Evolutionary conservation across 177 flowering plant genomes (phyloP), one percentile per base, ranked within the genome.

Genomic region (Vitis hybrid): DNA sequence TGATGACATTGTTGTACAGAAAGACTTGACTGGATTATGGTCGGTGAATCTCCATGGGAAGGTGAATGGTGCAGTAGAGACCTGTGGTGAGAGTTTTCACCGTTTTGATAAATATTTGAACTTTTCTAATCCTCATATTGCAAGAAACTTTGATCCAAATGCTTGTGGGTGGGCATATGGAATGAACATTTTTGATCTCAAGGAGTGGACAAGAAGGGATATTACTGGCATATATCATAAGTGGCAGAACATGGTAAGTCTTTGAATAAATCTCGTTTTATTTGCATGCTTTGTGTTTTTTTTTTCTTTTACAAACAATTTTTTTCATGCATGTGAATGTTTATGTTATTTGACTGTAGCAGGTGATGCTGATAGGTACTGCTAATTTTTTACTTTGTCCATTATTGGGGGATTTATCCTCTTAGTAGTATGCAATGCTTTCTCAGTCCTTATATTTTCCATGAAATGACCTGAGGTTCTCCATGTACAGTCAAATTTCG

Each of bases 131-230:
- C 97, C 95, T 54, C 86, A 87, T 72, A 96, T 96, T 72, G 80
- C 98, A 1, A 82, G 79, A 72, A 87, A 88, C 73, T 96, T 96
- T 73, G 91, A 91, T 70, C 98, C 99, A 18, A 90, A 92, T 82
- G 98, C 98, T 60, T 93, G 99, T 80, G 99, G 99, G 11, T 96
- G 99, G 99, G 99, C 98, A 24, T 93, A 96, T 77, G 98, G 99
- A 13, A 96, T 93, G 99, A 96, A 96, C 65, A 74, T 96, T 12
- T 96, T 96, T 81, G 99, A 96, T 84, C 88, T 96, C 3, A 81
- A 85, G 77, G 95, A 82, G 79, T 96, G 99, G 98, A 93, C 91
- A 82, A 91, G 85, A 79, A 93, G 77, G 87, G 93, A 96, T 82
- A 96, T 93, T 18, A 96, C 99, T 67, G 99, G 98, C 67, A 96